Conservation (phyloP, 176 grass and related monocot genomes). For the Zea mays region DNA sequence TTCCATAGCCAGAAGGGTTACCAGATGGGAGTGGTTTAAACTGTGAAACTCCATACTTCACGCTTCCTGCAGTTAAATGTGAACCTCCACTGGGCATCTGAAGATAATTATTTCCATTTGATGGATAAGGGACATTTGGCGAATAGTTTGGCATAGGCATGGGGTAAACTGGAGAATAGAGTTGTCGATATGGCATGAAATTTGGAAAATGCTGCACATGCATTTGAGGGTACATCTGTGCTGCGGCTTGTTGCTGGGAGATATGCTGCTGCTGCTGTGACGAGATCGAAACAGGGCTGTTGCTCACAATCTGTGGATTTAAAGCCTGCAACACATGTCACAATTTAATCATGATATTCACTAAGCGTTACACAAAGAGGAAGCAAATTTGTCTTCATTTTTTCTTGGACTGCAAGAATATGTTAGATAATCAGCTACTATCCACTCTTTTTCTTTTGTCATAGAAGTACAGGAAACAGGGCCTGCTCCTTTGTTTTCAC, state of each 20-base stretch:
- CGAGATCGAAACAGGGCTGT: conserved; percentile 40
- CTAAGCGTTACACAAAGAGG: not conserved
- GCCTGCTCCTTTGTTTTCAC: not conserved
- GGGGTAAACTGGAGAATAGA: conserved; percentile 73
- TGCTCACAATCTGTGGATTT: conserved; percentile 46
- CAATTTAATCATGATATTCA: conserved; percentile 22
- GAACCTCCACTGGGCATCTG: conserved; percentile 67
- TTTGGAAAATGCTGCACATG: conserved; percentile 73
- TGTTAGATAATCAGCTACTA: not conserved
- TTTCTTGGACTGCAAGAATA: not conserved
- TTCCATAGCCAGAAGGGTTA: conserved; percentile 71
- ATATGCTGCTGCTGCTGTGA: conserved; percentile 61
- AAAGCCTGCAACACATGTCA: conserved; percentile 41
- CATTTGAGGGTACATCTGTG: conserved; percentile 73
- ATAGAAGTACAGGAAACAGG: not conserved
- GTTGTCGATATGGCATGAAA: conserved; percentile 74
- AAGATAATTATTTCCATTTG: conserved; percentile 76
- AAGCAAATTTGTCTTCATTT: not conserved
- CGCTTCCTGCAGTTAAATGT: conserved; percentile 51
- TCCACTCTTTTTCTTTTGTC: not conserved
- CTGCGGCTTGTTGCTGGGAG: conserved; percentile 55
- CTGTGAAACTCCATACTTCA: conserved; percentile 69
- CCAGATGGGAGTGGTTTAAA: conserved; percentile 66
- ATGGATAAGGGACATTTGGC: conserved; percentile 58
- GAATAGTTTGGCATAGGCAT: conserved; percentile 76